phyloP scores from a whole-genome alignment of 257 asterid genomes.

The Craterostigma plantagineum region DNA sequence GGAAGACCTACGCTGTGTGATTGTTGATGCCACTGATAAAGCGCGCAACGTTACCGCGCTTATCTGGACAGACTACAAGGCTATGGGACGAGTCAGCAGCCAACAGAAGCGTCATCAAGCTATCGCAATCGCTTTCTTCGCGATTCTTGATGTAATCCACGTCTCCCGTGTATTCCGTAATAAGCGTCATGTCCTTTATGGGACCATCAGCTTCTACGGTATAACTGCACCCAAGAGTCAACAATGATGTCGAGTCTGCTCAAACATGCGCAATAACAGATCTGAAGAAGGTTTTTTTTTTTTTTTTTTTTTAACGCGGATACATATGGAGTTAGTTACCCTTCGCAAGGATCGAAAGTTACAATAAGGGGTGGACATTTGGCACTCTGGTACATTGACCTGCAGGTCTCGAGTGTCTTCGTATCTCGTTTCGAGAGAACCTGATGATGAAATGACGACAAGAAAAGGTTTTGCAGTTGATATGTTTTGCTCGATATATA shows the following conservation, averaged over 20 bases:
- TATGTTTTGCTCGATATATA: not conserved
- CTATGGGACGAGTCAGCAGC: conserved; percentile 40
- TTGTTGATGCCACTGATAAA: conserved; percentile 80
- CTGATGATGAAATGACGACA: conserved; percentile 15
- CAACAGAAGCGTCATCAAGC: conserved; percentile 83
- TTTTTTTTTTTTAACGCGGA: conserved; percentile 2
- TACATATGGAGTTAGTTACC: conserved; percentile 26
- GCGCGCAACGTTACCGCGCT: conserved; percentile 70
- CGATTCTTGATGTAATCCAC: conserved; percentile 64
- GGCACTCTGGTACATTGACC: conserved; percentile 45
- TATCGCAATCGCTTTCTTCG: conserved; percentile 64
- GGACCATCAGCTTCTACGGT: conserved; percentile 80
- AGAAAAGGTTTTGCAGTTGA: not conserved
- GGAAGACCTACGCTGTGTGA: conserved; percentile 43
- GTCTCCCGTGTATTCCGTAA: conserved; percentile 73
- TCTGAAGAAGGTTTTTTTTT: no score
- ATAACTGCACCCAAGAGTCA: conserved; percentile 40
- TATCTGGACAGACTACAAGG: conserved; percentile 76
- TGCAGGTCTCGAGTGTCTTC: conserved; percentile 39
- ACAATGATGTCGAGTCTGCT: no score
- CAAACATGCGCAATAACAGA: no score
- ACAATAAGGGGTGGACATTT: conserved; percentile 66
- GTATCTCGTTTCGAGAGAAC: conserved; percentile 56
- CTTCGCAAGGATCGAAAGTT: conserved; percentile 59
- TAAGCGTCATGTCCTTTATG: conserved; percentile 66